Percentiles rank a stretch among this genome's conserved stretches.
These are phyloP conservation scores for Circinella umbellata DNA, from an alignment of 371 early-diverging fungal species.

Conservation along the genomic window DNA sequence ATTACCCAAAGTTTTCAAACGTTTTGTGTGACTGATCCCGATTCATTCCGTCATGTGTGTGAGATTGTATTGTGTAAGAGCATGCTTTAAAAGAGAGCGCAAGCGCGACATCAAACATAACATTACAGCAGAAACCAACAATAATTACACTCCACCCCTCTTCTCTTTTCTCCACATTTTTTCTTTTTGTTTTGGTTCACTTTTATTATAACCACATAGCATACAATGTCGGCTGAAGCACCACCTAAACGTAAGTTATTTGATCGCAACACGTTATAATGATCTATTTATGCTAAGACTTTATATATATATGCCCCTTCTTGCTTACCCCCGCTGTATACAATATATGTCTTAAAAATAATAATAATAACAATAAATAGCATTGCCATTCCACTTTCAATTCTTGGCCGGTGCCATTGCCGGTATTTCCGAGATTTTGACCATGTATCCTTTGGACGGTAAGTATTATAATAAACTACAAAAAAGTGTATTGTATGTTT, in stretches of 20 bases:
- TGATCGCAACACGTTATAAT: neutral
- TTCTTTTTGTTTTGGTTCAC: neutral
- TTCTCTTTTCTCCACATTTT: constrained; percentile 11
- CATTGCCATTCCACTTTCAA: constrained; percentile 90
- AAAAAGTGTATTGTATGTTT: neutral
- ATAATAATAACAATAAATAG: constrained; percentile 32
- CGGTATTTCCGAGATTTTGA: constrained; percentile 93
- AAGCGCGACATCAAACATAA: neutral
- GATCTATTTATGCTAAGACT: no score
- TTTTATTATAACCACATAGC: neutral
- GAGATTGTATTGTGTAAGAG: neutral
- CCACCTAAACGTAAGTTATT: constrained; percentile 36
- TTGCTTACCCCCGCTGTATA: no score
- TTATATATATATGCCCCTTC: no score
- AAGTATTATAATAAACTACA: constrained; percentile 16
- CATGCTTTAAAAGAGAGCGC: no score
- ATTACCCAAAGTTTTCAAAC: constrained; percentile 3
- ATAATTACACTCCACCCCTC: neutral
- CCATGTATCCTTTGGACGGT: constrained; percentile 98
- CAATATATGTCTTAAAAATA: neutral
- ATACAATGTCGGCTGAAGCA: constrained; percentile 29
- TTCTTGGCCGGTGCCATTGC: constrained; percentile 95
- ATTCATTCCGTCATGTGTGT: neutral
- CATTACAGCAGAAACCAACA: neutral
- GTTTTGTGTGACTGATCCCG: constrained; percentile 4